Evolutionary conservation across 352 stramenopile species (phyloP).

Genomic region (Globisporangium barbulae): DNA sequence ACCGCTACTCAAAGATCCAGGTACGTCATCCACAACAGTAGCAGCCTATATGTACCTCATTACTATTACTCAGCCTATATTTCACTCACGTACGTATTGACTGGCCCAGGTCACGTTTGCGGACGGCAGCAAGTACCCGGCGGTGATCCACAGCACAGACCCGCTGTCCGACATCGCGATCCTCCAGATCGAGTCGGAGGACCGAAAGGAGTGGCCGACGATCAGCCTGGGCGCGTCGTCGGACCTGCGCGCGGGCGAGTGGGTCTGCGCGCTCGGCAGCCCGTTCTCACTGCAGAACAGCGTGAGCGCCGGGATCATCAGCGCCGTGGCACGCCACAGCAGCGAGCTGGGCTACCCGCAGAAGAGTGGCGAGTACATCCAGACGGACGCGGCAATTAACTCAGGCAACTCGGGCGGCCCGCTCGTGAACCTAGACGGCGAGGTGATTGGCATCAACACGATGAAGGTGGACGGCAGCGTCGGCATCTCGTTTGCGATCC

Average conservation of each 20-base stretch:
- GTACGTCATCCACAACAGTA: conserved; percentile 20
- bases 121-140: conserved; percentile 76
- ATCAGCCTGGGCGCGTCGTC: conserved; percentile 70
- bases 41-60: not conserved
- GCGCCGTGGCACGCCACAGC: conserved; percentile 82
- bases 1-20: conserved; percentile 80
- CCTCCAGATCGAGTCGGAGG: conserved; percentile 73
- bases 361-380: conserved; percentile 88
- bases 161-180: conserved; percentile 89
- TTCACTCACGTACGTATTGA: not conserved
- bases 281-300: conserved; percentile 91
- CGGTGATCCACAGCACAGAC: conserved; percentile 83
- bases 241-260: conserved; percentile 86
- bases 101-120: conserved; percentile 68
- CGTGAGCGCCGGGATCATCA: conserved; percentile 91
- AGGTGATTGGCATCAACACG: conserved; percentile 94
- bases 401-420: conserved; percentile 90
- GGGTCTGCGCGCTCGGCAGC: conserved; percentile 90
- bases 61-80: not conserved
- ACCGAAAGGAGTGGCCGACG: conserved; percentile 60
- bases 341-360: conserved; percentile 85
- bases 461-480: conserved; percentile 91
- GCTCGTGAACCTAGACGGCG: conserved; percentile 91
- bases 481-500: conserved; percentile 93
- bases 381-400: conserved; percentile 94